Conservation (phyloP, 257 asterid species). For the Nicotiana paniculata region DNA sequence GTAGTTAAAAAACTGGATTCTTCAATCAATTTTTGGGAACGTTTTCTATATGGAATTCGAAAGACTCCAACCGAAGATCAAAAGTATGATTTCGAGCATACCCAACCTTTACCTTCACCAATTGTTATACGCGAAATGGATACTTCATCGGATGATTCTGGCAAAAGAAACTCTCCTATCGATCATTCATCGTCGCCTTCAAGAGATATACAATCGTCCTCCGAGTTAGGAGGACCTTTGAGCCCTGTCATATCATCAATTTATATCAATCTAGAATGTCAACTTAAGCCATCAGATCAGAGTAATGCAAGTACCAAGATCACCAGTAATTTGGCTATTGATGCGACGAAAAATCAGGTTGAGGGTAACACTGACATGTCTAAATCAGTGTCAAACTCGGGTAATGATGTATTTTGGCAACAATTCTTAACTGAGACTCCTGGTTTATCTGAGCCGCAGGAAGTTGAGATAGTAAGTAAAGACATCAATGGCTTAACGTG, state of each 20-base stretch:
- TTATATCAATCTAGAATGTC: constrained; percentile 27
- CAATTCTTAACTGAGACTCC: constrained; percentile 78
- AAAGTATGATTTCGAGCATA: constrained; percentile 16
- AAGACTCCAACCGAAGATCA: constrained; percentile 29
- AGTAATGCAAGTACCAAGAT: constrained; percentile 38
- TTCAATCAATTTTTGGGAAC: constrained; percentile 58
- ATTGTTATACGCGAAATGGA: constrained; percentile 26
- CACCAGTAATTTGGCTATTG: constrained; percentile 10
- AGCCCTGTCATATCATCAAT: constrained; percentile 46
- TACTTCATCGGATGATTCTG: constrained; percentile 55
- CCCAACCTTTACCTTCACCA: constrained; percentile 23
- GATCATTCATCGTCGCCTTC: constrained; percentile 39
- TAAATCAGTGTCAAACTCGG: constrained; percentile 31
- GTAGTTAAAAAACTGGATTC: constrained; percentile 49
- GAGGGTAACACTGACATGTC: constrained; percentile 2
- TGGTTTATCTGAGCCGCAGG: constrained; percentile 28
- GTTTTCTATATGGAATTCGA: constrained; percentile 31
- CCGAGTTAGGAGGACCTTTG: constrained; percentile 30
- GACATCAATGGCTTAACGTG: constrained; percentile 24
- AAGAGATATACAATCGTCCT: constrained; percentile 35
- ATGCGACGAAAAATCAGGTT: constrained; percentile 17
- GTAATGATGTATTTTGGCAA: constrained; percentile 80
- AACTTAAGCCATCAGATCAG: constrained; percentile 23
- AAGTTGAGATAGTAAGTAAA: constrained; percentile 32
- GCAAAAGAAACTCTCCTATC: constrained; percentile 29